Conservation (phyloP, 495 filamentous ascomycete genomes). For the Talaromyces stipitatus region DNA sequence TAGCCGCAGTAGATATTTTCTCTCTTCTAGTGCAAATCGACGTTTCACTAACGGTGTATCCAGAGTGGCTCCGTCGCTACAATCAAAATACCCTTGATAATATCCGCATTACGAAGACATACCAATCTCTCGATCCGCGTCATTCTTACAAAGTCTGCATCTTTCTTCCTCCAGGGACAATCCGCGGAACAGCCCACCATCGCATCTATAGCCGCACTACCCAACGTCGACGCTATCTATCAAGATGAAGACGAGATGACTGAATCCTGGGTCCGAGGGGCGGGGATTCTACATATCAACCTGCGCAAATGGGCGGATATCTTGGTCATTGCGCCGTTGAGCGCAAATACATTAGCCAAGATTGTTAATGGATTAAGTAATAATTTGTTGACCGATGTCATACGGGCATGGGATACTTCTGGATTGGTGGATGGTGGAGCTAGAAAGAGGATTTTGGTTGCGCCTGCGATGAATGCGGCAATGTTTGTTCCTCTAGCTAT, state of each 20-base stretch:
- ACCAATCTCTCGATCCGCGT: slow-evolving; percentile 58
- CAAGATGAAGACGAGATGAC: slow-evolving; percentile 66
- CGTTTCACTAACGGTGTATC: slow-evolving; percentile 9
- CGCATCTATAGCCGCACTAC: slow-evolving; percentile 32
- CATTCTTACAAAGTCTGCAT: slow-evolving; percentile 56
- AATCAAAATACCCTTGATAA: slow-evolving; percentile 67
- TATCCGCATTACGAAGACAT: slow-evolving; percentile 43
- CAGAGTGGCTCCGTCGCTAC: slow-evolving; percentile 58
- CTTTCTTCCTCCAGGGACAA: slow-evolving; percentile 59
- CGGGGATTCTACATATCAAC: slow-evolving; percentile 64
- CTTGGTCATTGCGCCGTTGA: slow-evolving; percentile 63
- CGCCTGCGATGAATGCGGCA: slow-evolving; percentile 66
- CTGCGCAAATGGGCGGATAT: slow-evolving; percentile 63
- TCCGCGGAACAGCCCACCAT: slow-evolving; percentile 55
- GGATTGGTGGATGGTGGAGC: slow-evolving; percentile 37
- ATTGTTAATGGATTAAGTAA: slow-evolving; percentile 51
- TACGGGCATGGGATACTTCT: slow-evolving; percentile 72
- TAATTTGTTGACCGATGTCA: slow-evolving; percentile 51
- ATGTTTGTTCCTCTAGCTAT: slow-evolving; percentile 35
- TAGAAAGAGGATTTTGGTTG: slow-evolving; percentile 46
- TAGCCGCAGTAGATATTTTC: slow-evolving; percentile 43
- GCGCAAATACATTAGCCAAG: slow-evolving; percentile 65
- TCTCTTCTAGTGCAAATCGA: slow-evolving; percentile 29
- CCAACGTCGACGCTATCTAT: slow-evolving; percentile 57
- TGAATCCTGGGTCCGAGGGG: slow-evolving; percentile 51